Evolutionary conservation across 2,329 filamentous ascomycete species (phyloP), one percentile per base, ranked within the genome.

Genomic region (Colletotrichum musicola): DNA sequence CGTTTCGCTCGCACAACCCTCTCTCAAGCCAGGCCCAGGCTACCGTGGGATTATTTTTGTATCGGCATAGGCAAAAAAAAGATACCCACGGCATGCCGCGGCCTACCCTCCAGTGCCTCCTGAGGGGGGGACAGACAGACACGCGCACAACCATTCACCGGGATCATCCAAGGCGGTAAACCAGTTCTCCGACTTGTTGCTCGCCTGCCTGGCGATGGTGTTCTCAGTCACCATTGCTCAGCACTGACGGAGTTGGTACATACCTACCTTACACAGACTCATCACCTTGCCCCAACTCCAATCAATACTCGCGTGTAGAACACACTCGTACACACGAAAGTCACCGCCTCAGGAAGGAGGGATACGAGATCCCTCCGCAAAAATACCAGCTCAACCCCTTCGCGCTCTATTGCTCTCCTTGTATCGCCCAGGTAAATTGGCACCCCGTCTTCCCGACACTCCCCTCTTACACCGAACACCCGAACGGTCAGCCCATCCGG

Each of bases 401-500:
- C 49, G 46, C 13, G 44, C 38, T 53, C 46, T 46, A 59, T 54
- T 49, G 47, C 35, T 53, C 40, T 40, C 54, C 47, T 25, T 25
- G 61, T 68, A 50, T 57, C 38, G 13, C 14, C 54, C 20, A 49
- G 61, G 46, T 40, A 46, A 30, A 51, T 49, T 65, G 38, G 22
- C 27, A 7, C 54, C 30, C 60, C 61, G 44, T 55, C 54, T 51
- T 42, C 60, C 60, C 40, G n/a, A 27, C 20, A 50, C 20, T 38
- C 35, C 30, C 18, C 40, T 60, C 56, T 47, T 56, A 65, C 35
- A 68, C 61, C 65, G 49, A 68, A 30, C 55, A 44, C 18, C 55
- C 42, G 61, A 60, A 68, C 62, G 42, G 62, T 55, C 65, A 65
- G 49, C 65, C 49, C 55, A 60, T 54, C 47, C 50, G 62, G 62